Conservation (phyloP, 2,329 filamentous ascomycete genomes). For the Penicillium sp. region DNA sequence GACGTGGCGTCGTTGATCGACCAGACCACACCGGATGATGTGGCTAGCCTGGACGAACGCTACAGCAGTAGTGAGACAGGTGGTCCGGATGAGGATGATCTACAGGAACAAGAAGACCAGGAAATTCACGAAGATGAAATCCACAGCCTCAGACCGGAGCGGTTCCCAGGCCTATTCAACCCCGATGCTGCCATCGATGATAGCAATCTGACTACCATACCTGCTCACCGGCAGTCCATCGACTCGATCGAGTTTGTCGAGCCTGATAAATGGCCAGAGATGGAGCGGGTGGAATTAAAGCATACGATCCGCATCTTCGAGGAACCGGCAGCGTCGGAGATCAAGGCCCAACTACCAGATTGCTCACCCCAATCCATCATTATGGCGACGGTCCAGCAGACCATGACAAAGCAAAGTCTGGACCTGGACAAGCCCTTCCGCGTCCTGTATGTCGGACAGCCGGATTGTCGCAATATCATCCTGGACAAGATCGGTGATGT, state of each 20-base stretch:
- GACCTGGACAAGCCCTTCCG: conserved; percentile 45
- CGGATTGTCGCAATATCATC: conserved; percentile 41
- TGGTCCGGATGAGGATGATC: conserved; percentile 32
- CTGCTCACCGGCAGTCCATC: conserved; percentile 32
- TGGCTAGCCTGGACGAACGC: conserved; percentile 44
- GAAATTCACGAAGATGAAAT: conserved; percentile 16
- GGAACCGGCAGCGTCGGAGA: conserved; percentile 27
- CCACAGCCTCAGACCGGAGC: conserved; percentile 16
- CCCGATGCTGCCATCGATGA: conserved; percentile 31
- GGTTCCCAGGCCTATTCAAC: background rate
- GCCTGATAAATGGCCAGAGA: conserved; percentile 41
- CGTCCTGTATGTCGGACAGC: conserved; percentile 44
- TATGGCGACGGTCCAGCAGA: conserved; percentile 45
- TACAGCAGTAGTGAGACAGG: conserved; percentile 39
- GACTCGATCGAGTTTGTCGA: conserved; percentile 46
- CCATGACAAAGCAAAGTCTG: conserved; percentile 42
- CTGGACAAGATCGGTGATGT: conserved; percentile 51
- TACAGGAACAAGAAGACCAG: conserved; percentile 27
- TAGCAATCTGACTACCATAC: conserved; percentile 36
- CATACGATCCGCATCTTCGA: conserved; percentile 43
- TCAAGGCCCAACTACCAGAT: conserved; percentile 30
- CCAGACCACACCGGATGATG: conserved; percentile 44
- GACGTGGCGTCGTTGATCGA: conserved; percentile 46
- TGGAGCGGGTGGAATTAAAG: conserved; percentile 42
- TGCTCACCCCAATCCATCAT: conserved; percentile 33